phyloP scores from a whole-genome alignment of 306 rosid genomes.

The Mimosa pudica region DNA sequence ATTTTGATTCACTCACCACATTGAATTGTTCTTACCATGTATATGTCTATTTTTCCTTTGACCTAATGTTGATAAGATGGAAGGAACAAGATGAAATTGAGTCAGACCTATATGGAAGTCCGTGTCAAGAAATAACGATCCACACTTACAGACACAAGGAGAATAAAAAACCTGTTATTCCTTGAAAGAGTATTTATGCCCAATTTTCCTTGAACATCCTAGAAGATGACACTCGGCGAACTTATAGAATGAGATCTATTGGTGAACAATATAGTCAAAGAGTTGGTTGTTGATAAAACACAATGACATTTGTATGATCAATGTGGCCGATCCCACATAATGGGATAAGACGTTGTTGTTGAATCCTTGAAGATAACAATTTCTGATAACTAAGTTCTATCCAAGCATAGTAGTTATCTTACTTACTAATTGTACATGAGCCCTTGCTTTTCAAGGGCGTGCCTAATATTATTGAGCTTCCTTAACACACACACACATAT shows the following conservation, averaged over 20 bases:
- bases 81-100: constrained; percentile 3
- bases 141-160: not conserved
- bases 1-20: constrained; percentile 10
- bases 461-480: constrained; percentile 12
- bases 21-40: not conserved
- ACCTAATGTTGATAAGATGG: not conserved
- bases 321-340: no score
- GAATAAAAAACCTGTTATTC: not conserved
- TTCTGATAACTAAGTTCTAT: constrained; percentile 17
- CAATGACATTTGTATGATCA: no score
- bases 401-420: not conserved
- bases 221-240: not conserved
- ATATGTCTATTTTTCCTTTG: not conserved
- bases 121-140: not conserved
- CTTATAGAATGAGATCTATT: no score
- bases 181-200: not conserved
- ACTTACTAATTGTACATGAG: constrained; percentile 7
- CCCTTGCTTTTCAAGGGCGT: constrained; percentile 4
- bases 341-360: no score
- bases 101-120: not conserved
- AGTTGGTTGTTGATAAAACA: no score
- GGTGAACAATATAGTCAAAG: no score
- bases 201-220: not conserved
- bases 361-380: constrained; percentile 13
- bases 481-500: not conserved